Base-by-base conservation (phyloP, 169 alveolate species). In the Eimeria praecox region DNA sequence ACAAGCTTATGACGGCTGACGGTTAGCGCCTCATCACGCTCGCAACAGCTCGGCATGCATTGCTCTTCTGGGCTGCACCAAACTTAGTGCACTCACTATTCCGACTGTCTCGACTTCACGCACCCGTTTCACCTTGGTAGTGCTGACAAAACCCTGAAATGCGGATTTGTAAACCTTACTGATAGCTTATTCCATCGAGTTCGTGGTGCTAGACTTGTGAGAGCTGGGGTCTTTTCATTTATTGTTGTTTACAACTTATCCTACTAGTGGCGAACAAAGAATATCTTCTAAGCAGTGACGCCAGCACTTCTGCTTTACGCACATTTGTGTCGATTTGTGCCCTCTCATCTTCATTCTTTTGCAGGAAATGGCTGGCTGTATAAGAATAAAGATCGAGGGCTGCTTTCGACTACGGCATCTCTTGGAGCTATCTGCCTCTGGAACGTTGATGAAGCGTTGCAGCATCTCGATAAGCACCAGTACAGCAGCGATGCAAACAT, bases 371-470 rank as follows among this genome's bases (percentile, higher is more conserved):
- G 98, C 35, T 99, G 99, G 99, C 96, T 99, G 66, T 98, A 96
- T 96, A 99, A 98, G 96, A 99, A 99, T 97, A 99, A 99, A 96
- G 99, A 99, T 44, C 97, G 98, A 90, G 99, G 99, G 0, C 92
- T 98, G 97, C 95, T 98, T 90, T 99, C 99, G 59, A 99, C 99
- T 10, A 98, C 99, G 52, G 99, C 99, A 18, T 98, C 99, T 27
- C 96, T 99, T 27, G 95, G 96, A 1, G 96, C 99, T 95, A 94
- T 99, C 64, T 97, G 98, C 95, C 97, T 99, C 93, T 99, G 99
- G 99, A 99, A 99, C 95, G 97, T 99, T 89, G 99, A 99, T 93
- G 99, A 99, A 97, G 99, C 99, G 54, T 98, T 98, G 90, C 97
- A 99, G 33, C 97, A 97, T 96, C 97, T 98, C 78, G 98, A 97